Evolutionary conservation across 768 basidiomycete species (phyloP).

Genomic region (Lyophyllum shimeji): DNA sequence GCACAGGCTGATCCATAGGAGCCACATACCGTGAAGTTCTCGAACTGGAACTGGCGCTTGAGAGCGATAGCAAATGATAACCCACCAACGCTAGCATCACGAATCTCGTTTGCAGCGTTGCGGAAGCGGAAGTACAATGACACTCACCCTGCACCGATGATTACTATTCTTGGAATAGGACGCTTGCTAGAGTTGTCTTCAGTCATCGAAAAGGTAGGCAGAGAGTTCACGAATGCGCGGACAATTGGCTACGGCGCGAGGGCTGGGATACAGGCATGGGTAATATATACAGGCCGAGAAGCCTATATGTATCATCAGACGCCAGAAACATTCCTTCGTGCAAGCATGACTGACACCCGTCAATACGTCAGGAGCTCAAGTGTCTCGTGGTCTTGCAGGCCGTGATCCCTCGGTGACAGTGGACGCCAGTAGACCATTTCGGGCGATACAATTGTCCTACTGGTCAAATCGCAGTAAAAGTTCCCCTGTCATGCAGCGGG

Average conservation of each 20-base stretch:
- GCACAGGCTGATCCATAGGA: neutral
- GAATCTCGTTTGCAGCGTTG: neutral
- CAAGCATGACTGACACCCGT: too few species aligned
- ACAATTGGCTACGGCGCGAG: neutral
- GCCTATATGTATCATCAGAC: too few species aligned
- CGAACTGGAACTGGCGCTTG: conserved; percentile 33
- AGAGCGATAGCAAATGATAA: conserved; percentile 42
- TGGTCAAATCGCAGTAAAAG: too few species aligned
- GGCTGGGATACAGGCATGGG: neutral
- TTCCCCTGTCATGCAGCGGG: too few species aligned
- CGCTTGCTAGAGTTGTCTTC: neutral
- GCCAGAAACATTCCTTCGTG: too few species aligned
- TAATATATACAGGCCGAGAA: neutral
- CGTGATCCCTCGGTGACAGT: too few species aligned
- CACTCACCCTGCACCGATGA: conserved; percentile 35
- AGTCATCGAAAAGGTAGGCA: neutral
- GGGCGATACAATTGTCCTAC: too few species aligned
- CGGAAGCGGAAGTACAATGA: neutral
- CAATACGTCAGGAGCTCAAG: too few species aligned
- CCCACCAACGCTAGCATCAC: conserved; percentile 35
- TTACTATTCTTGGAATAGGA: conserved; percentile 21
- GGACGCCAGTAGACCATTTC: too few species aligned
- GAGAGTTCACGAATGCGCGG: neutral
- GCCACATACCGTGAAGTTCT: conserved; percentile 39
- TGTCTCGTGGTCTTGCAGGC: too few species aligned